phyloP scores from a whole-genome alignment of 768 basidiomycete species.

The Leccinum disarticulatum region DNA sequence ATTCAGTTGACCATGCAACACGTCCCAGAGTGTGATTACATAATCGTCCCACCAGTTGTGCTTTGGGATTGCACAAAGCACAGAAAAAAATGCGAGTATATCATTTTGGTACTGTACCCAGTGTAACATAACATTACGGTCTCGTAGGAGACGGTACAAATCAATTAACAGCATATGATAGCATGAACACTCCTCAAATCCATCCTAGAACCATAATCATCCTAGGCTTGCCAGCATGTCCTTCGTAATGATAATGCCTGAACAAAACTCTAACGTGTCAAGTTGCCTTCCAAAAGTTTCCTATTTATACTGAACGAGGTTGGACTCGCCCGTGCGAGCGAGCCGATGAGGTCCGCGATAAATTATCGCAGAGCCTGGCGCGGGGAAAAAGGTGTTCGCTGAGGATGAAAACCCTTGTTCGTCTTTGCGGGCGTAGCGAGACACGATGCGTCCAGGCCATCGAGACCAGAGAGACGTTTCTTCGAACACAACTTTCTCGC shows the following conservation, averaged over 20 bases:
- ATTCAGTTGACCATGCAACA: background rate
- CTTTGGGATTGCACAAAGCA: too few relatives aligned
- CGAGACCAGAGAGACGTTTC: constrained; percentile 17
- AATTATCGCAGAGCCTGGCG: constrained; percentile 22
- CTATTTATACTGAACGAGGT: background rate
- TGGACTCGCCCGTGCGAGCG: background rate
- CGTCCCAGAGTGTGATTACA: background rate
- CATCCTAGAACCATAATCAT: constrained; percentile 4
- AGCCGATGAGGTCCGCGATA: background rate
- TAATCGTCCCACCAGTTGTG: constrained; percentile 2
- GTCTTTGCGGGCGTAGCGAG: constrained; percentile 4
- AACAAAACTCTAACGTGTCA: background rate
- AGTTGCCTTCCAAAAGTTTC: background rate
- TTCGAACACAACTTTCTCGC: constrained; percentile 39
- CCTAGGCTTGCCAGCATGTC: background rate
- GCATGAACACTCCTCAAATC: constrained; percentile 26
- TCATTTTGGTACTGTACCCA: constrained; percentile 12
- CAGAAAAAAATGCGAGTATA: background rate
- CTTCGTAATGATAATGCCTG: constrained; percentile 7
- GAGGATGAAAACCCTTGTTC: constrained; percentile 9
- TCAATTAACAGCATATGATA: constrained; percentile 32
- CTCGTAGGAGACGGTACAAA: constrained; percentile 31
- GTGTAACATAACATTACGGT: constrained; percentile 31
- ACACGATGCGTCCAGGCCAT: constrained; percentile 5
- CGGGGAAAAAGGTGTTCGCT: constrained; percentile 17